Base-by-base conservation (phyloP, 2,329 filamentous ascomycete species). In the Alternaria conjuncta region DNA sequence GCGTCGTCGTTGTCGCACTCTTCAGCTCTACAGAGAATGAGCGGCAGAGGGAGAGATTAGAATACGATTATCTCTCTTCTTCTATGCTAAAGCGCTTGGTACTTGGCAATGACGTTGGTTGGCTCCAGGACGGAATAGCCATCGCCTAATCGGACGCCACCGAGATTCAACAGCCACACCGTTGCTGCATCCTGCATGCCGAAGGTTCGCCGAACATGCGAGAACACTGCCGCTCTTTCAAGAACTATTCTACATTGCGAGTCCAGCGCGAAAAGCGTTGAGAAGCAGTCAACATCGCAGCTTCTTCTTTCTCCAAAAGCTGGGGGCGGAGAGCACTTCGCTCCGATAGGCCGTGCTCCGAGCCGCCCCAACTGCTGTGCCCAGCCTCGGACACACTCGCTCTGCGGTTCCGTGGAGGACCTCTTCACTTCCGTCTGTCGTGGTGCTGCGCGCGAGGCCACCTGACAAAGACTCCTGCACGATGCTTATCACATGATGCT, bases 401-500 rank as follows among this genome's bases (percentile, higher is more conserved):
- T 46, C 18, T 21, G 41, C 41, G 47, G 51, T 43, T 59, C 43
- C 47, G 36, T 57, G 53, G 21, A 50, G 21, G 23, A 25, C 18
- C 41, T 59, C 45, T 21, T 20, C n/a, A 11, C 47, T 30, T 46
- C 21, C 26, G 25, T 21, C 21, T 41, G 58, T 46, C 46, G 46
- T 41, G 15, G 4, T 61, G 15, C 25, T 45, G 12, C 20, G 55
- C n/a, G 54, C 21, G 49, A 57, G 26, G 49, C 64, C 66, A 61
- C 30, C 49, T 60, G 64, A 61, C 61, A 26, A 57, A 55, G 36
- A 6, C 36, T 32, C 2, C 58, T 64, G 56, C 61, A 58, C 32
- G 55, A 46, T 57, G 49, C 54, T 43, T 18, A 60, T 67, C 66
- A 63, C 64, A 67, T 65, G 66, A 66, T 58, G 64, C 21, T 41